Percentiles rank a stretch among this genome's conserved stretches.
Evolutionary conservation across 139 green algal genomes (phyloP).

Genomic region (Bryopsis sp.): DNA sequence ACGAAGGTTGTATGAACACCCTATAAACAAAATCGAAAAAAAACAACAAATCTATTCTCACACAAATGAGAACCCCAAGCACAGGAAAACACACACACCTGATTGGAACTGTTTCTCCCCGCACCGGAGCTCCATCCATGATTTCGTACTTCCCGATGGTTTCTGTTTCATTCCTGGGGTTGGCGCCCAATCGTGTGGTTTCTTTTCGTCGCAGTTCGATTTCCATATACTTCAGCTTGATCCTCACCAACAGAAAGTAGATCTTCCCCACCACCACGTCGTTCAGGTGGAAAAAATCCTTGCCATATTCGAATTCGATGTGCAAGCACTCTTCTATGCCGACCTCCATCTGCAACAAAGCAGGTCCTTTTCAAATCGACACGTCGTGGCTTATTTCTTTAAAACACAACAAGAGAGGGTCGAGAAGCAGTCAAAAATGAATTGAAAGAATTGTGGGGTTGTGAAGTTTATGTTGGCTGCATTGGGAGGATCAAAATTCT

Average conservation of each 20-base stretch:
- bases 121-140: slow-evolving; percentile 96
- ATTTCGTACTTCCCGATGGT: slow-evolving; percentile 98
- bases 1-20: too few relatives aligned
- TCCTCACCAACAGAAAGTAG: slow-evolving; percentile 96
- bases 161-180: slow-evolving; percentile 83
- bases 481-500: too few relatives aligned
- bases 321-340: slow-evolving; percentile 99
- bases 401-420: too few relatives aligned
- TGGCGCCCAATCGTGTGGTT: slow-evolving; percentile 66
- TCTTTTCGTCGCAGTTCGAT: slow-evolving; percentile 92
- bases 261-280: slow-evolving; percentile 95
- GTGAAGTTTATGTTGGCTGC: too few relatives aligned
- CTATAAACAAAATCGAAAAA: too few relatives aligned
- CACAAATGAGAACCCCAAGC: too few relatives aligned
- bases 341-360: slow-evolving; percentile 76
- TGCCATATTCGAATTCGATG: slow-evolving; percentile 99
- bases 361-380: background rate
- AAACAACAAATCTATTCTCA: too few relatives aligned
- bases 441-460: too few relatives aligned
- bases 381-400: too few relatives aligned
- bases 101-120: slow-evolving; percentile 83
- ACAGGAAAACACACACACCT: too few relatives aligned
- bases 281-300: slow-evolving; percentile 71
- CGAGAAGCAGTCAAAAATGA: too few relatives aligned
- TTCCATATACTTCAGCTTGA: slow-evolving; percentile 99